Percentiles rank a stretch among this genome's conserved stretches.
Evolutionary conservation across 306 rosid genomes (phyloP).

Genomic region (Vicia faba): DNA sequence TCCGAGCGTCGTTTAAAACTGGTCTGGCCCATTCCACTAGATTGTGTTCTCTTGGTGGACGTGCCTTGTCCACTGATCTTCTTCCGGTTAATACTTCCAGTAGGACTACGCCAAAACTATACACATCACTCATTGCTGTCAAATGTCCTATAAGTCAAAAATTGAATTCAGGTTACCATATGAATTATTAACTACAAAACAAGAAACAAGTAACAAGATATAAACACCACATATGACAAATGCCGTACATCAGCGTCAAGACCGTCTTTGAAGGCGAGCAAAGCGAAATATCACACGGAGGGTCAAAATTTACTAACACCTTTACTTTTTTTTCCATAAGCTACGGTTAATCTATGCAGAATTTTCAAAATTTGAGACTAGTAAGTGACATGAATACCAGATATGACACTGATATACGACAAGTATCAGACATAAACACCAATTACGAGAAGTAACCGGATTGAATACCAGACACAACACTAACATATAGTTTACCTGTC

Average conservation of each 20-base stretch:
- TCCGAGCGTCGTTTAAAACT: slow-evolving; percentile 58
- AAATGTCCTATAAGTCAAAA: slow-evolving; percentile 66
- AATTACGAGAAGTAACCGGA: not conserved
- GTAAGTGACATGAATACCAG: not conserved
- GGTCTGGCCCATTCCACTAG: slow-evolving; percentile 89
- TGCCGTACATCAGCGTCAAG: not conserved
- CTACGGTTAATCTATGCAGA: too few relatives aligned
- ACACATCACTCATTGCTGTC: slow-evolving; percentile 93
- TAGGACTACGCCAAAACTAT: slow-evolving; percentile 87
- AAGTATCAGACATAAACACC: too few relatives aligned
- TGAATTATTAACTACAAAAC: not conserved
- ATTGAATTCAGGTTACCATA: not conserved
- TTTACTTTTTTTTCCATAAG: too few relatives aligned
- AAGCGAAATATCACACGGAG: too few relatives aligned
- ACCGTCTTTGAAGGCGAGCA: too few relatives aligned
- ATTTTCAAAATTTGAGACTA: too few relatives aligned
- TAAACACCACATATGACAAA: not conserved
- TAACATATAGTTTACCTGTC: slow-evolving; percentile 62
- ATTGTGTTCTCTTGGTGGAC: slow-evolving; percentile 74
- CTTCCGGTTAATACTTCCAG: slow-evolving; percentile 81
- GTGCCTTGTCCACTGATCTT: slow-evolving; percentile 69
- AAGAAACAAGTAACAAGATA: not conserved
- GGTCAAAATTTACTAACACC: too few relatives aligned
- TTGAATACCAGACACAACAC: not conserved
- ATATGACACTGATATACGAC: not conserved